phyloP scores from a whole-genome alignment of 495 filamentous ascomycete genomes.

The Podospora australis region DNA sequence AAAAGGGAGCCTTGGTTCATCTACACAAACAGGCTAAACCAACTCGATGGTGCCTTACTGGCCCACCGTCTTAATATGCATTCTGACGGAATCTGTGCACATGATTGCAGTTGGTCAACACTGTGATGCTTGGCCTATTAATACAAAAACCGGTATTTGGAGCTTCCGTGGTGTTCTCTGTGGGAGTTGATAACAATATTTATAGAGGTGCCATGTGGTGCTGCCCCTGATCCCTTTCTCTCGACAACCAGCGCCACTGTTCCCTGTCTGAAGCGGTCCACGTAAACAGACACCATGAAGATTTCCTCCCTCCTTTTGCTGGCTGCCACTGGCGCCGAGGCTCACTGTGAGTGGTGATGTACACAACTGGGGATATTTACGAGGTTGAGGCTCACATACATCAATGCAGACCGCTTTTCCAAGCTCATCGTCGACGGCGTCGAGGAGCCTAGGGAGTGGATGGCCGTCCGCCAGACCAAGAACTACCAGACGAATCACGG shows the following conservation, averaged over 20 bases:
- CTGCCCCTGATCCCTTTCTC: no score
- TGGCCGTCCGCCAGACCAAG: slow-evolving; percentile 40
- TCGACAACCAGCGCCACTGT: neutral
- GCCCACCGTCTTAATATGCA: neutral
- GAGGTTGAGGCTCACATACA: neutral
- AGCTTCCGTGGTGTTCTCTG: neutral
- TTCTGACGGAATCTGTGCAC: neutral
- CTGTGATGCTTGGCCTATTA: neutral
- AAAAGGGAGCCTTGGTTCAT: neutral
- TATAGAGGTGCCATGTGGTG: no score
- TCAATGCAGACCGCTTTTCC: slow-evolving; percentile 31
- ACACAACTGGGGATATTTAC: no score
- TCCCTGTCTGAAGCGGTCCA: no score
- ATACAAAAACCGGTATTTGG: neutral
- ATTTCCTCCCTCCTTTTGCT: slow-evolving; percentile 1
- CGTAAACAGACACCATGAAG: slow-evolving; percentile 1
- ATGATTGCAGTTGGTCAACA: neutral
- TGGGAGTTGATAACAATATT: no score
- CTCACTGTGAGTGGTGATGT: slow-evolving; percentile 10
- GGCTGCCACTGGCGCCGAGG: slow-evolving; percentile 3
- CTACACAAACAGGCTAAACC: neutral
- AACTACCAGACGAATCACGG: slow-evolving; percentile 42
- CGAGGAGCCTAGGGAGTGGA: slow-evolving; percentile 33
- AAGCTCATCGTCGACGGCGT: slow-evolving; percentile 31
- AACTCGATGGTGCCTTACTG: neutral